Percentiles rank a stretch among this genome's conserved stretches.
phyloP scores from a whole-genome alignment of 306 rosid species.

The Quercus bicolor region DNA sequence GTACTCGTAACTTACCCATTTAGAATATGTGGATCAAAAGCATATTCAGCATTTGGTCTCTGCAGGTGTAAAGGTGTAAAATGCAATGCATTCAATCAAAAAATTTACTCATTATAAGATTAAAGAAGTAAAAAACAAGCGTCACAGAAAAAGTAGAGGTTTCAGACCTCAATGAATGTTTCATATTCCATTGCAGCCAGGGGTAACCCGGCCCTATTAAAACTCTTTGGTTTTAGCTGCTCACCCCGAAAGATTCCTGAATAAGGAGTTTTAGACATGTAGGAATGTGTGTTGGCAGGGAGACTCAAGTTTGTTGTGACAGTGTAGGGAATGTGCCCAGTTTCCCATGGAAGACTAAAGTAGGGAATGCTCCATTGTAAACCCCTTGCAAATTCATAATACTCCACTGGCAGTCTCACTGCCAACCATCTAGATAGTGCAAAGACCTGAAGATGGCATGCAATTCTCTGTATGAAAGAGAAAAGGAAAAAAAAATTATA shows the following conservation, averaged over 20 bases:
- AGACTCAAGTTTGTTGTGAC: constrained; percentile 41
- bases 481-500: background rate
- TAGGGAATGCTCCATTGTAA: constrained; percentile 82
- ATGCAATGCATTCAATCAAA: background rate
- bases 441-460: constrained; percentile 77
- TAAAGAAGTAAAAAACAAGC: background rate
- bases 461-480: constrained; percentile 69
- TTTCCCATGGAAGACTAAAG: constrained; percentile 80
- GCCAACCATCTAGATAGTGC: constrained; percentile 79
- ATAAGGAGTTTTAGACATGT: constrained; percentile 25
- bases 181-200: constrained; percentile 71
- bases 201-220: constrained; percentile 53
- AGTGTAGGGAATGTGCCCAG: constrained; percentile 22
- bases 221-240: constrained; percentile 30
- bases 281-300: constrained; percentile 33
- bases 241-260: constrained; percentile 26
- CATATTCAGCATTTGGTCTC: constrained; percentile 72
- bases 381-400: constrained; percentile 63
- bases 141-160: background rate
- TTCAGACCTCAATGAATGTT: constrained; percentile 66
- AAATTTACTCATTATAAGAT: background rate
- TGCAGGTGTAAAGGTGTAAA: constrained; percentile 50
- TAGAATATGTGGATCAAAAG: constrained; percentile 41
- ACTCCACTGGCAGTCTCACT: constrained; percentile 69
- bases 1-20: constrained; percentile 45